Evolutionary conservation across 163 green algal species (phyloP).

Genomic region (Prototheca wickerhamii): DNA sequence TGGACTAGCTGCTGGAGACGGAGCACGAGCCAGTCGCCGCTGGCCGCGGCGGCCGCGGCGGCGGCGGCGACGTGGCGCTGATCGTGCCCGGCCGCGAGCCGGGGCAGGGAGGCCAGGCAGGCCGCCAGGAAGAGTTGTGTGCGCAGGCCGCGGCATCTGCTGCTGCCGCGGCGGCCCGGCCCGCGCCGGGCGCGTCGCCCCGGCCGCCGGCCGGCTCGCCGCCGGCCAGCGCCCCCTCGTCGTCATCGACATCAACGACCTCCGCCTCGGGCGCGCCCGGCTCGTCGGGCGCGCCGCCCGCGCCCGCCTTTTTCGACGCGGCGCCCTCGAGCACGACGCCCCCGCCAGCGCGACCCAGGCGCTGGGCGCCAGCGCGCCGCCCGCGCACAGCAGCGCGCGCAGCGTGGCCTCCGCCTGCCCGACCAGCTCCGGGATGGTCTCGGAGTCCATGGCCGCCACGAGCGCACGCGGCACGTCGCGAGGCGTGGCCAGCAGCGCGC

Average conservation of each 20-base stretch:
- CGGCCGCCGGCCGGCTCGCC: too few relatives aligned
- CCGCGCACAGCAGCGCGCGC: conserved; percentile 49
- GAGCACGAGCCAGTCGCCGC: conserved; percentile 55
- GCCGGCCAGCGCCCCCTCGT: neutral
- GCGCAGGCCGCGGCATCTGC: conserved; percentile 37
- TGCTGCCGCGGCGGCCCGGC: conserved; percentile 9
- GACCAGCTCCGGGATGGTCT: conserved; percentile 54
- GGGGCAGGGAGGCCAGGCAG: conserved; percentile 45
- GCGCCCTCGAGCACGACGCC: conserved; percentile 47
- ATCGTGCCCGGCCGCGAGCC: conserved; percentile 31
- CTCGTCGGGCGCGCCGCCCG: neutral
- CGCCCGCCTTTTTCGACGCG: conserved; percentile 7
- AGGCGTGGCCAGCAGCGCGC: conserved; percentile 24
- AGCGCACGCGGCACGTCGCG: conserved; percentile 49
- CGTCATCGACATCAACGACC: neutral
- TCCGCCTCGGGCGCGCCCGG: too few relatives aligned
- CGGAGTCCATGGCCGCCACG: conserved; percentile 68
- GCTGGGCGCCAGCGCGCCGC: conserved; percentile 30
- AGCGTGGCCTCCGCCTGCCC: conserved; percentile 57
- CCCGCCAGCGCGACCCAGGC: conserved; percentile 63
- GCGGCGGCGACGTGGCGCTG: conserved; percentile 41
- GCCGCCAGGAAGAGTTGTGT: conserved; percentile 66
- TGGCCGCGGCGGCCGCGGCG: conserved; percentile 14
- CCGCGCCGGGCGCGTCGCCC: conserved; percentile 13
- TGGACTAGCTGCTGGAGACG: conserved; percentile 65